Percentiles rank a stretch among this genome's conserved stretches.
phyloP scores from a whole-genome alignment of 2,329 filamentous ascomycete species.

The Aquanectria penicillioides region DNA sequence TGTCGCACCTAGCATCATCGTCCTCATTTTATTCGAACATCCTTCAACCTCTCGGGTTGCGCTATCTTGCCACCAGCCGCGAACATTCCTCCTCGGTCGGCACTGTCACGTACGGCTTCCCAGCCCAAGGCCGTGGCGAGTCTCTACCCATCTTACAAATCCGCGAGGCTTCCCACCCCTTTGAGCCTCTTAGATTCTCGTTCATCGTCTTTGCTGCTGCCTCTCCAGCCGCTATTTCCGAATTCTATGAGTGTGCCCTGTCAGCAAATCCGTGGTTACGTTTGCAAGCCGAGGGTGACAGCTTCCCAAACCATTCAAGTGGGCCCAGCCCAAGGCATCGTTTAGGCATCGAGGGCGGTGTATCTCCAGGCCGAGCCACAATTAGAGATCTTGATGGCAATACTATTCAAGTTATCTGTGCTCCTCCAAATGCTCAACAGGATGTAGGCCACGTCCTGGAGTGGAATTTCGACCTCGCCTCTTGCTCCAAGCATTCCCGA shows the following conservation, averaged over 20 bases:
- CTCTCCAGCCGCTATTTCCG: conserved; percentile 71
- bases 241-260: conserved; percentile 77
- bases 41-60: conserved; percentile 80
- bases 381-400: conserved; percentile 86
- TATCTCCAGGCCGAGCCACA: conserved; percentile 55
- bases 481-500: conserved; percentile 24
- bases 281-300: conserved; percentile 42
- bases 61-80: conserved; percentile 56
- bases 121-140: conserved; percentile 36
- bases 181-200: conserved; percentile 53
- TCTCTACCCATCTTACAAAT: conserved; percentile 55
- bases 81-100: conserved; percentile 48
- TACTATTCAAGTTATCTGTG: conserved; percentile 80
- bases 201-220: conserved; percentile 75
- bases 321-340: conserved; percentile 37
- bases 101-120: conserved; percentile 52
- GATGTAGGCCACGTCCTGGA: conserved; percentile 57
- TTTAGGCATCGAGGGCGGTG: conserved; percentile 46
- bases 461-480: conserved; percentile 60
- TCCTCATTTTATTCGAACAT: conserved; percentile 86
- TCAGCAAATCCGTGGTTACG: conserved; percentile 66
- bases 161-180: conserved; percentile 52
- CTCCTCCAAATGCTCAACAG: conserved; percentile 42
- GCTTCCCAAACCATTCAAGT: conserved; percentile 22
- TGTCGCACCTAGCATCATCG: conserved; percentile 81